A percentile compares a stretch with the other conserved stretches of the same genome.
phyloP scores from a whole-genome alignment of 805 yeast genomes.

The Saturnispora saitoi region DNA sequence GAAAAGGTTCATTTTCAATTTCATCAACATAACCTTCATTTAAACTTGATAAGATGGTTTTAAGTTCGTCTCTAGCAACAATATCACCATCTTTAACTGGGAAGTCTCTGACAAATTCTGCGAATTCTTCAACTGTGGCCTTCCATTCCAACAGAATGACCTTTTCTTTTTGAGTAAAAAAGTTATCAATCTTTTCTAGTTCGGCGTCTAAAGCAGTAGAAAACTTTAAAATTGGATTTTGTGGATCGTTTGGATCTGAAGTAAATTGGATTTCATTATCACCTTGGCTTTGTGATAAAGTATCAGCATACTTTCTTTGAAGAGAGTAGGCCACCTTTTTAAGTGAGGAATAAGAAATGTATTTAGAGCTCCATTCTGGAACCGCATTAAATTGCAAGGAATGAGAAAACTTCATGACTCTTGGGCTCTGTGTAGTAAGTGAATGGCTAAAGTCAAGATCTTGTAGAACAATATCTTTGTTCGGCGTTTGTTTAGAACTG shows the following conservation, averaged over 20 bases:
- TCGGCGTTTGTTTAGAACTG: not conserved
- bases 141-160: slow-evolving; percentile 45
- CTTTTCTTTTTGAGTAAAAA: slow-evolving; percentile 62
- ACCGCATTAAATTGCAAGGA: slow-evolving; percentile 95
- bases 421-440: not conserved
- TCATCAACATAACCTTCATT: slow-evolving; percentile 8
- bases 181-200: slow-evolving; percentile 62
- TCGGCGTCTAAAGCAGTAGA: slow-evolving; percentile 69
- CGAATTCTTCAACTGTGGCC: slow-evolving; percentile 51
- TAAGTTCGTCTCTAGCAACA: slow-evolving; percentile 14
- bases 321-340: slow-evolving; percentile 77
- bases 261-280: slow-evolving; percentile 25
- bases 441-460: slow-evolving; percentile 1
- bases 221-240: slow-evolving; percentile 53
- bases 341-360: slow-evolving; percentile 80
- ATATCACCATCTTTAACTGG: slow-evolving; percentile 16
- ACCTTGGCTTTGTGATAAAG: slow-evolving; percentile 18
- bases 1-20: not conserved
- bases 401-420: slow-evolving; percentile 83
- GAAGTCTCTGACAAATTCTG: slow-evolving; percentile 44
- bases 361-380: slow-evolving; percentile 94
- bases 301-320: slow-evolving; percentile 50
- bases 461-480: slow-evolving; percentile 3
- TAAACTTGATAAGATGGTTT: slow-evolving; percentile 10
- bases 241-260: slow-evolving; percentile 25